Percentiles rank a stretch among this genome's conserved stretches.
Conservation (phyloP, 108 stramenopile genomes). For the Fragilaria crotonensis region DNA sequence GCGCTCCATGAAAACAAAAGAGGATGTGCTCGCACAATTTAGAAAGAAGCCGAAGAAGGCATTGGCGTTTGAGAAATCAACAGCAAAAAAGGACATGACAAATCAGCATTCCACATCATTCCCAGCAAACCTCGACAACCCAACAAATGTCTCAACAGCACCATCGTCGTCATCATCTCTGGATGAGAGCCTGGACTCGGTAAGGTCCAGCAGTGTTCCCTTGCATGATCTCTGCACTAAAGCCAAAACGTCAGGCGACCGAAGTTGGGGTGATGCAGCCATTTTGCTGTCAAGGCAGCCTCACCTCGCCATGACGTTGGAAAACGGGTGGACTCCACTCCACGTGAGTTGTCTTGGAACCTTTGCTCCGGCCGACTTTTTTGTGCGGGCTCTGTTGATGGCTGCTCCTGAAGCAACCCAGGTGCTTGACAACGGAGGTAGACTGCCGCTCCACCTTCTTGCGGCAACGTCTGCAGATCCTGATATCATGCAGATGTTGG, state of each 20-base stretch:
- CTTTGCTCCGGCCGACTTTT: conserved; percentile 22
- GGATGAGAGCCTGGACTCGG: no score
- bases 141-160: no score
- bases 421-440: conserved; percentile 25
- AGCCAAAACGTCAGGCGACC: conserved; percentile 24
- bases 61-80: no score
- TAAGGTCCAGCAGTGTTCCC: conserved; percentile 1
- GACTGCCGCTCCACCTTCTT: conserved; percentile 40
- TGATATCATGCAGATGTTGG: conserved; percentile 28
- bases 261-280: conserved; percentile 38
- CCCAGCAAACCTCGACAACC: no score
- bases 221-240: conserved; percentile 44
- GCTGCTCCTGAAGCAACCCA: conserved; percentile 18
- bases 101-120: no score
- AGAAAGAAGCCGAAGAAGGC: no score
- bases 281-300: conserved; percentile 28
- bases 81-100: no score
- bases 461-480: conserved; percentile 32
- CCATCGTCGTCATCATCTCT: no score
- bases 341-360: conserved; percentile 33
- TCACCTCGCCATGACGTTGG: conserved; percentile 16
- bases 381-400: conserved; percentile 26
- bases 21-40: no score
- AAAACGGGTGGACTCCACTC: conserved; percentile 28
- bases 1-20: no score